A percentile compares a stretch with the other conserved stretches of the same genome.
These are phyloP conservation scores for Pleurotus ostreatus DNA, from an alignment of 768 basidiomycete genomes.

Conservation along the genomic window DNA sequence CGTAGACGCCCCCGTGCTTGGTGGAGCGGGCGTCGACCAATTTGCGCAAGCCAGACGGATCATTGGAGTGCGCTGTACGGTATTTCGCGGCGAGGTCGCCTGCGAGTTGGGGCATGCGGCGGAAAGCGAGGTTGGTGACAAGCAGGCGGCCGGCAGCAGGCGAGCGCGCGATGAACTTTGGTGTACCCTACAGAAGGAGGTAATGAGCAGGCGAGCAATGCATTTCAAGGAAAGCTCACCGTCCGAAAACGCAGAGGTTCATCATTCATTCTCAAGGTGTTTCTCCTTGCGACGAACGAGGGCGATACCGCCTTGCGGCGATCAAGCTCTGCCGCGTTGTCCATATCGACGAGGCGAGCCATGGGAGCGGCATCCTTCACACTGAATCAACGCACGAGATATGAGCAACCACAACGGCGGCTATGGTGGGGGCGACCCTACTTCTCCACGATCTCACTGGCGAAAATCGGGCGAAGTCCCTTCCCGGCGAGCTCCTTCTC, in stretches of 20 bases:
- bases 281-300: neutral
- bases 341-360: too few relatives aligned
- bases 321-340: too few relatives aligned
- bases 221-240: neutral
- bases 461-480: neutral
- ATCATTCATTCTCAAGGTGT: neutral
- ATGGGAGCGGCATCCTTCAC: too few relatives aligned
- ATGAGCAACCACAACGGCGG: neutral
- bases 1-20: neutral
- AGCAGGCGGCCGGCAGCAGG: neutral
- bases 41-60: too few relatives aligned
- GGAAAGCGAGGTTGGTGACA: neutral
- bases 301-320: too few relatives aligned
- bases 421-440: neutral
- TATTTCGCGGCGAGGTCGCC: neutral
- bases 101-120: neutral
- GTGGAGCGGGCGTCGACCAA: too few relatives aligned
- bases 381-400: neutral
- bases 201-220: too few relatives aligned
- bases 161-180: slow-evolving; percentile 1
- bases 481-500: neutral
- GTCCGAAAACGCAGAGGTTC: neutral
- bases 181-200: neutral
- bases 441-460: neutral
- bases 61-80: too few relatives aligned